phyloP scores from a whole-genome alignment of 495 filamentous ascomycete species.

The Neurospora sp. region DNA sequence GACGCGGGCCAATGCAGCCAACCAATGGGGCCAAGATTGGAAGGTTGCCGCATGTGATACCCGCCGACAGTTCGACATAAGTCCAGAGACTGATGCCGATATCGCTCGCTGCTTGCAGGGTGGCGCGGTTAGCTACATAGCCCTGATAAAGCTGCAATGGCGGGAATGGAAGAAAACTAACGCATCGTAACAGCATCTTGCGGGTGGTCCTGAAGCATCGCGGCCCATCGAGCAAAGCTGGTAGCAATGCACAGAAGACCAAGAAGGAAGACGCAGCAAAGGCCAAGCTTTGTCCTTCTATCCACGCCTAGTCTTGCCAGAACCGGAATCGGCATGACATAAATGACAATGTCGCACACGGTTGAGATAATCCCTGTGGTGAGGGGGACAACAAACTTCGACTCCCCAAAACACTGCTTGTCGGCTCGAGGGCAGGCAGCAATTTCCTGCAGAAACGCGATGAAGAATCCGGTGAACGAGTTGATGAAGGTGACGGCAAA shows the following conservation, averaged over 20 bases:
- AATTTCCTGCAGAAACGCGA: background rate
- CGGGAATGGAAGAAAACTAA: background rate
- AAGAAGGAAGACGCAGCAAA: slow-evolving; percentile 6
- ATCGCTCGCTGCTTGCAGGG: background rate
- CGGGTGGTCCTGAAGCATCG: background rate
- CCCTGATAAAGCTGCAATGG: too few relatives aligned
- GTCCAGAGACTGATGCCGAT: slow-evolving; percentile 11
- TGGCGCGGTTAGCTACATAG: background rate
- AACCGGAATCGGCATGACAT: slow-evolving; percentile 10
- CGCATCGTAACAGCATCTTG: background rate
- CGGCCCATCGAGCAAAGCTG: background rate
- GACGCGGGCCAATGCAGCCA: slow-evolving; percentile 4
- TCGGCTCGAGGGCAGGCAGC: background rate
- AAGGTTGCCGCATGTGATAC: slow-evolving; percentile 13
- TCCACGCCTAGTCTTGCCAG: slow-evolving; percentile 3
- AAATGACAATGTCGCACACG: slow-evolving; percentile 8
- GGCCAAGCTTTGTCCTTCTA: slow-evolving; percentile 2
- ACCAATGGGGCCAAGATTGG: slow-evolving; percentile 8
- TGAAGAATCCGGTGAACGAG: background rate
- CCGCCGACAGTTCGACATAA: slow-evolving; percentile 12
- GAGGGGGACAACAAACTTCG: slow-evolving; percentile 3
- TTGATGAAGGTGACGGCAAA: background rate
- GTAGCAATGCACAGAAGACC: slow-evolving; percentile 1
- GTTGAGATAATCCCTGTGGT: slow-evolving; percentile 1
- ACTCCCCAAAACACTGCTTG: slow-evolving; percentile 1